Evolutionary conservation across 2,329 filamentous ascomycete genomes (phyloP).

Genomic region (Chrysosporium keratinophilum): DNA sequence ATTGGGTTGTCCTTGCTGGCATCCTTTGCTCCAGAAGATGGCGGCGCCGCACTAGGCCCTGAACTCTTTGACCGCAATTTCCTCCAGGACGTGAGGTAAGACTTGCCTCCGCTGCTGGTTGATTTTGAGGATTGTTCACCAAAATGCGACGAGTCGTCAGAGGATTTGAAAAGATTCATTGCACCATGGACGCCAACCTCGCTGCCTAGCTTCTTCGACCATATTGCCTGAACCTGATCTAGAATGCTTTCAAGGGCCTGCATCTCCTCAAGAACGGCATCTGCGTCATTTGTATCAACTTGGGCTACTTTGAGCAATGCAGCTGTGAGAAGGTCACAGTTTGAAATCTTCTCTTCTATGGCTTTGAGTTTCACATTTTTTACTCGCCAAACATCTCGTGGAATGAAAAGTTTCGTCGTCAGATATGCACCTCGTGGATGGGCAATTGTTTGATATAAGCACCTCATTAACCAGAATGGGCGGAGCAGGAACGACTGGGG

Average conservation of each 20-base stretch:
- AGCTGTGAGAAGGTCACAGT: constrained; percentile 82
- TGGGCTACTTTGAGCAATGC: constrained; percentile 71
- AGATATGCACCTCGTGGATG: constrained; percentile 88
- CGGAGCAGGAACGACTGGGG: constrained; percentile 80
- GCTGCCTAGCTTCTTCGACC: constrained; percentile 78
- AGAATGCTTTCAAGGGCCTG: constrained; percentile 75
- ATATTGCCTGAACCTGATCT: constrained; percentile 67
- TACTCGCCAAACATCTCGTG: constrained; percentile 85
- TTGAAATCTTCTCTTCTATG: constrained; percentile 84
- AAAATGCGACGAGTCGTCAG: constrained; percentile 38
- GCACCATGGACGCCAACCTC: constrained; percentile 79
- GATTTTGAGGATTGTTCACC: constrained; percentile 35
- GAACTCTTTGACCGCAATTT: constrained; percentile 85
- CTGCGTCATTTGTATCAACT: constrained; percentile 82
- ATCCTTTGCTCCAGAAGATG: constrained; percentile 30
- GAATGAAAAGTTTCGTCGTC: constrained; percentile 83
- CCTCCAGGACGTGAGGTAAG: constrained; percentile 76
- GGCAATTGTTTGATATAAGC: constrained; percentile 80
- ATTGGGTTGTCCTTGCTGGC: constrained; percentile 50
- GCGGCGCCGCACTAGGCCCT: constrained; percentile 37
- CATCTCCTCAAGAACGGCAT: constrained; percentile 89
- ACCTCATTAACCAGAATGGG: constrained; percentile 96
- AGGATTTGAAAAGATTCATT: constrained; percentile 59
- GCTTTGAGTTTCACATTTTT: constrained; percentile 87
- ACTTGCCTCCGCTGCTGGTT: constrained; percentile 59